These are phyloP conservation scores for Aspergillus latus DNA, from an alignment of 2,329 filamentous ascomycete species.

Conservation along the genomic window DNA sequence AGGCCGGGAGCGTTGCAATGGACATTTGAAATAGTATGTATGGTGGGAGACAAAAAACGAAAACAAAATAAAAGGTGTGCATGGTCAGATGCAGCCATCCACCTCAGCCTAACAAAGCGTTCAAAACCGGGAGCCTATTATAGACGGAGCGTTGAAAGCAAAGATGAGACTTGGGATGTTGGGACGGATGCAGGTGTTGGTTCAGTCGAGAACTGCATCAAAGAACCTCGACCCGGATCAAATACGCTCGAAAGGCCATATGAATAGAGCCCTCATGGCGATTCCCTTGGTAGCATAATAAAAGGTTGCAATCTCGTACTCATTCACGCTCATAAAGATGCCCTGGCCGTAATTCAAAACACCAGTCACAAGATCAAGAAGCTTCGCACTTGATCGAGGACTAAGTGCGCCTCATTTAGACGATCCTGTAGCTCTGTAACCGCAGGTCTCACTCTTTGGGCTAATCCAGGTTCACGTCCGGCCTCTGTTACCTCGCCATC, in stretches of 20 bases:
- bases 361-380: not conserved
- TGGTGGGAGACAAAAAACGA: not conserved
- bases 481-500: conserved; percentile 10
- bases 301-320: not conserved
- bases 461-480: not conserved
- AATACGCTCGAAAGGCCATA: not conserved
- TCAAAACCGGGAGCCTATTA: not conserved
- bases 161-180: not conserved
- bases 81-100: not conserved
- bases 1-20: not conserved
- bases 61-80: not conserved
- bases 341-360: too few species aligned
- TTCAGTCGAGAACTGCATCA: not conserved
- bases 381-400: not conserved
- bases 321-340: not conserved
- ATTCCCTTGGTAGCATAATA: not conserved
- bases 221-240: not conserved
- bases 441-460: not conserved
- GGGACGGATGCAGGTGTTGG: not conserved
- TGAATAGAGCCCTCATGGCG: too few species aligned
- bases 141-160: not conserved
- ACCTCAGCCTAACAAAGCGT: not conserved
- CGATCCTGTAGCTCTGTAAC: not conserved
- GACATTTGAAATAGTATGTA: not conserved
- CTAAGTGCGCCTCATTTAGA: not conserved